Conservation (phyloP, 331 rosid genomes). For the Quercus tomentella region DNA sequence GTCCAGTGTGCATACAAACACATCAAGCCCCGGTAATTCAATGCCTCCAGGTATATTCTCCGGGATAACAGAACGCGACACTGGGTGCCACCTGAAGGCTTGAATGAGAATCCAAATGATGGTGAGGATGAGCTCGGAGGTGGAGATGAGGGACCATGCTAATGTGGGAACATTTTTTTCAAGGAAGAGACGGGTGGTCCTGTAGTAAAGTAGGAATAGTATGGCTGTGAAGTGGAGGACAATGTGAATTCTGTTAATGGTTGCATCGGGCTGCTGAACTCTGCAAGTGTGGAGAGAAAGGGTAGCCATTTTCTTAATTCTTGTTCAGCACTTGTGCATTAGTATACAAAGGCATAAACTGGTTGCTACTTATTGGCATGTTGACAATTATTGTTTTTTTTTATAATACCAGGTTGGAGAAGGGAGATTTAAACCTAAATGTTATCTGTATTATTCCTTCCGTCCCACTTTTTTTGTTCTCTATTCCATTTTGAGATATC, state of each 20-base stretch:
- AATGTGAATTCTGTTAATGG: conserved; percentile 17
- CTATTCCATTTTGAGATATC: too few relatives aligned
- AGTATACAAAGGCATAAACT: too few relatives aligned
- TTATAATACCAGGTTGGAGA: too few relatives aligned
- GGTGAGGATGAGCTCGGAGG: conserved; percentile 8
- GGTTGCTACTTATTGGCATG: too few relatives aligned
- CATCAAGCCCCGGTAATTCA: conserved; percentile 17
- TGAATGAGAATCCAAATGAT: conserved; percentile 28
- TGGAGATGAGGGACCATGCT: conserved; percentile 16
- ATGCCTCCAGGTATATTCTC: conserved; percentile 11
- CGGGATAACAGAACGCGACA: neutral
- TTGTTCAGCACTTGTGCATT: too few relatives aligned
- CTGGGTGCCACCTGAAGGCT: conserved; percentile 27
- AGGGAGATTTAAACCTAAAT: too few relatives aligned
- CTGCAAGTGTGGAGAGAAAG: conserved; percentile 17
- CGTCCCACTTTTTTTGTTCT: too few relatives aligned
- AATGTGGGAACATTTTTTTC: neutral
- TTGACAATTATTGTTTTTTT: too few relatives aligned
- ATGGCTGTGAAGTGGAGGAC: neutral
- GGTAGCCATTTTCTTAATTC: too few relatives aligned
- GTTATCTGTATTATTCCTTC: too few relatives aligned
- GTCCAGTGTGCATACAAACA: conserved; percentile 29
- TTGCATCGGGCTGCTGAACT: conserved; percentile 12
- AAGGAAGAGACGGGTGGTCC: neutral
- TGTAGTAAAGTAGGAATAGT: conserved; percentile 16